A percentile compares a stretch with the other conserved stretches of the same genome.
These are phyloP conservation scores for Chalara sp. DNA, from an alignment of 2,329 filamentous ascomycete species.

Conservation along the genomic window DNA sequence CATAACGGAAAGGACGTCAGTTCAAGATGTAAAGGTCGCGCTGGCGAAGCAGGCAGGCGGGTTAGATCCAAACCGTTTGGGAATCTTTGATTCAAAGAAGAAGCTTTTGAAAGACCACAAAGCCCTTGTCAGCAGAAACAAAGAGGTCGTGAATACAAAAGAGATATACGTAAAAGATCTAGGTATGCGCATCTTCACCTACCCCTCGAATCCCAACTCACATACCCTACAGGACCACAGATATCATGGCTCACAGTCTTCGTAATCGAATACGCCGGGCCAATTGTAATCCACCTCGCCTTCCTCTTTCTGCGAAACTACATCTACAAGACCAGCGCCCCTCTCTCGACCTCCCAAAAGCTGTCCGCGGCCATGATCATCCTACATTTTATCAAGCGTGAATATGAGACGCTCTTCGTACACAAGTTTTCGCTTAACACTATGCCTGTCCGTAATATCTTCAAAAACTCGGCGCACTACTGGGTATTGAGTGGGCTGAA, in stretches of 20 bases:
- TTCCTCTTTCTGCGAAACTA: constrained; percentile 65
- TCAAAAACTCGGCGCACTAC: constrained; percentile 95
- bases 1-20: constrained; percentile 37
- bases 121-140: constrained; percentile 42
- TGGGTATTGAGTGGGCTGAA: constrained; percentile 78
- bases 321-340: constrained; percentile 40
- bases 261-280: constrained; percentile 89
- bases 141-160: constrained; percentile 39
- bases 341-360: constrained; percentile 62
- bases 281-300: constrained; percentile 77
- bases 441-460: constrained; percentile 85
- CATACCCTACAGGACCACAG: constrained; percentile 59
- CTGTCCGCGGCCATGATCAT: constrained; percentile 68
- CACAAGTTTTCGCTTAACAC: constrained; percentile 93
- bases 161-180: constrained; percentile 87
- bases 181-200: constrained; percentile 45
- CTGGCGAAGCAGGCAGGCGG: constrained; percentile 46
- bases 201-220: not conserved
- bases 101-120: constrained; percentile 58
- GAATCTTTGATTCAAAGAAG: constrained; percentile 55
- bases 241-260: constrained; percentile 92
- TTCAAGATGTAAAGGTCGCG: constrained; percentile 52
- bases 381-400: constrained; percentile 88
- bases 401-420: constrained; percentile 88
- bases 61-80: constrained; percentile 53